Evolutionary conservation across 192 early-diverging fungal genomes (phyloP).

Genomic region (Powellomyces hirtus): DNA sequence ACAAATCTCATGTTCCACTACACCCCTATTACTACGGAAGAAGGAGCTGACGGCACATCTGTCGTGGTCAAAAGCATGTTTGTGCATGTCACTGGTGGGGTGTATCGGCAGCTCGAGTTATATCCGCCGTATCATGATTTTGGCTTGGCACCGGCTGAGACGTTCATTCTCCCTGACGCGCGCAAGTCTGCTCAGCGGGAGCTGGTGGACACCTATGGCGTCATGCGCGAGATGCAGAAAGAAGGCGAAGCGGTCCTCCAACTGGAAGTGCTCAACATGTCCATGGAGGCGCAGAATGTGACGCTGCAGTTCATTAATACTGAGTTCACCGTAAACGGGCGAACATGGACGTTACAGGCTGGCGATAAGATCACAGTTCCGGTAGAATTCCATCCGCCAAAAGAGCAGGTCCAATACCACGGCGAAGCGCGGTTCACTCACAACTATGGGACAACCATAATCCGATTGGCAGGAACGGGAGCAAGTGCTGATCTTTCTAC

Average conservation of each 20-base stretch:
- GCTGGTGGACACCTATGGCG: slow-evolving; percentile 26
- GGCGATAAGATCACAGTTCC: slow-evolving; percentile 54
- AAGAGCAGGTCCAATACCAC: slow-evolving; percentile 56
- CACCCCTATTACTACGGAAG: slow-evolving; percentile 51
- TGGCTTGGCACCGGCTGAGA: slow-evolving; percentile 50
- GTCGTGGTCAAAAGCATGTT: slow-evolving; percentile 37
- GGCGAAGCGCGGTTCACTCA: slow-evolving; percentile 57
- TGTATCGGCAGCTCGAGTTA: slow-evolving; percentile 50
- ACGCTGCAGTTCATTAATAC: slow-evolving; percentile 43
- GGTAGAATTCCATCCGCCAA: slow-evolving; percentile 57
- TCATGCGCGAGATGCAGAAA: slow-evolving; percentile 22
- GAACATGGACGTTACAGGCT: slow-evolving; percentile 50
- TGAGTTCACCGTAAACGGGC: slow-evolving; percentile 51
- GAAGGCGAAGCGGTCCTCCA: slow-evolving; percentile 14
- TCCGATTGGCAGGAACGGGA: slow-evolving; percentile 53
- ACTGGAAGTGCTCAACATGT: slow-evolving; percentile 53
- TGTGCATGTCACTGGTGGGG: slow-evolving; percentile 38
- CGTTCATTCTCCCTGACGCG: slow-evolving; percentile 21
- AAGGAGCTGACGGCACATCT: slow-evolving; percentile 23
- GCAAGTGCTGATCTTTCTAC: slow-evolving; percentile 54
- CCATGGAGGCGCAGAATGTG: slow-evolving; percentile 55
- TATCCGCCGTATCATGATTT: slow-evolving; percentile 54
- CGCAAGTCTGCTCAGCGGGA: slow-evolving; percentile 13
- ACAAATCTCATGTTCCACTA: slow-evolving; percentile 50
- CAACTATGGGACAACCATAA: slow-evolving; percentile 44